These are phyloP conservation scores for Nakataea oryzae DNA, from an alignment of 2,329 filamentous ascomycete species.

Conservation along the genomic window DNA sequence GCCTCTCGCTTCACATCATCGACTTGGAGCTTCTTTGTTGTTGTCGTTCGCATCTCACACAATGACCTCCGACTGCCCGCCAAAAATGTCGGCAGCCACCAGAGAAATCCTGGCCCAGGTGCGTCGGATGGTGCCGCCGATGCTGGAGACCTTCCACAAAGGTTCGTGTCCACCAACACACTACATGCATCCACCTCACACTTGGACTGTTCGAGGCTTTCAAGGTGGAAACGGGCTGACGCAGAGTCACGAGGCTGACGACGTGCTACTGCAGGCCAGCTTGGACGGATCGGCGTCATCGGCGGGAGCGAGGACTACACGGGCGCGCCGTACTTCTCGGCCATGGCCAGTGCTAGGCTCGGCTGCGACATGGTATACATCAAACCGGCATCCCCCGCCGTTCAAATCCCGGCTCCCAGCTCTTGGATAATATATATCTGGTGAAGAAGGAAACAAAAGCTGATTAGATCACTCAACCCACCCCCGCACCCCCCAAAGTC, in stretches of 20 bases:
- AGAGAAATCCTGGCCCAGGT: slow-evolving; percentile 70
- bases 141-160: slow-evolving; percentile 95
- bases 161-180: slow-evolving; percentile 37
- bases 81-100: slow-evolving; percentile 56
- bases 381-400: background rate
- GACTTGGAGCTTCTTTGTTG: background rate
- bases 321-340: slow-evolving; percentile 94
- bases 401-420: background rate
- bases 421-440: background rate
- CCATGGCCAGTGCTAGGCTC: slow-evolving; percentile 86
- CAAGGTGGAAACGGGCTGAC: no score
- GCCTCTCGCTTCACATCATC: background rate
- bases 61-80: slow-evolving; percentile 11
- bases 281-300: slow-evolving; percentile 86
- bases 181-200: background rate
- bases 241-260: slow-evolving; percentile 4
- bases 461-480: background rate
- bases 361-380: slow-evolving; percentile 73
- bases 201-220: no score
- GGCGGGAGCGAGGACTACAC: slow-evolving; percentile 95
- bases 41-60: background rate
- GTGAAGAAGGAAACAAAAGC: no score
- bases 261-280: slow-evolving; percentile 54
- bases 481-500: slow-evolving; percentile 38
- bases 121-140: slow-evolving; percentile 83